phyloP scores from a whole-genome alignment of 2,329 filamentous ascomycete genomes.

The Xylogone sp. region DNA sequence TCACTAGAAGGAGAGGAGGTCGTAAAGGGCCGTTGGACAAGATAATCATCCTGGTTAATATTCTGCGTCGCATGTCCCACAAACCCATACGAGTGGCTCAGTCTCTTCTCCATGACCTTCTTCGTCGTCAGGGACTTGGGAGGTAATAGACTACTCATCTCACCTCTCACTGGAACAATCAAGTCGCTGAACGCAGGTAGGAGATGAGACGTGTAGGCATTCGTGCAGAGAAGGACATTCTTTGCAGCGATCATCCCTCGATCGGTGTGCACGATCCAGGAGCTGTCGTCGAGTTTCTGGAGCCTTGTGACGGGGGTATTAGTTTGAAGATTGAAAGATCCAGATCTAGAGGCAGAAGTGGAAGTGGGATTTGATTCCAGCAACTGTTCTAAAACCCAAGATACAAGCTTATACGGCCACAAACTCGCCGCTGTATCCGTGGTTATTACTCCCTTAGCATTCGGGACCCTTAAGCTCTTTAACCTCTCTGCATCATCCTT shows the following conservation, averaged over 20 bases:
- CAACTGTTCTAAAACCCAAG: conserved; percentile 58
- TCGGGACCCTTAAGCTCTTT: conserved; percentile 48
- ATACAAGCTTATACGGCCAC: conserved; percentile 83
- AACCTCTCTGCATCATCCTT: conserved; percentile 34
- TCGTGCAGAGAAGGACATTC: conserved; percentile 73
- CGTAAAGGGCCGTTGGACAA: conserved; percentile 61
- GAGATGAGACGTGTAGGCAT: conserved; percentile 77
- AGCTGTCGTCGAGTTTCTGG: conserved; percentile 28
- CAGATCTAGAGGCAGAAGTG: conserved; percentile 9
- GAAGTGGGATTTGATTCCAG: conserved; percentile 7
- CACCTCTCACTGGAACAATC: conserved; percentile 73
- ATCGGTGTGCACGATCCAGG: conserved; percentile 62
- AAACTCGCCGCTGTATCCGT: conserved; percentile 63
- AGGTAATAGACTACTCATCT: conserved; percentile 64
- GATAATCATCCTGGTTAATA: conserved; percentile 62
- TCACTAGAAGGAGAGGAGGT: conserved; percentile 29
- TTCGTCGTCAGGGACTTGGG: conserved; percentile 33
- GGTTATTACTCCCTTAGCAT: conserved; percentile 59
- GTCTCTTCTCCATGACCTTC: conserved; percentile 3
- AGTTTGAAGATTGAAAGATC: conserved; percentile 68
- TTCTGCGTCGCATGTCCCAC: conserved; percentile 41
- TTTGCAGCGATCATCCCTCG: conserved; percentile 63
- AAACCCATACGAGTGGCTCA: conserved; percentile 51
- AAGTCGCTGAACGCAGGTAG: conserved; percentile 65
- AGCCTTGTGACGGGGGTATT: conserved; percentile 60